Base-by-base conservation (phyloP, 495 filamentous ascomycete species). In the Penicillium fimorum region DNA sequence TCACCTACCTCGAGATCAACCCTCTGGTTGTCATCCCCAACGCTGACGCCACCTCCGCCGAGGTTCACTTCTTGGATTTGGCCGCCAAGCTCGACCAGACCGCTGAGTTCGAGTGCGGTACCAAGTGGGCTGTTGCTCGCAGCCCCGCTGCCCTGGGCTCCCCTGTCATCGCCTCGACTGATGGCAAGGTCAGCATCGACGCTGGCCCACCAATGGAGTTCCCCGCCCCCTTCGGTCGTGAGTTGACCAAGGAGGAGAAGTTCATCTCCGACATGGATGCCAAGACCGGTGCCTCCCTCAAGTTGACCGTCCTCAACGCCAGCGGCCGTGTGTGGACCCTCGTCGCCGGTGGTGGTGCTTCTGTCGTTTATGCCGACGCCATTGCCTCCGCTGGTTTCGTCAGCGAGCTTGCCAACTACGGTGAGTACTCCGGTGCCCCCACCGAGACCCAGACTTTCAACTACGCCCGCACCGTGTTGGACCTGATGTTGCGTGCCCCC, bases 1-100 rank as follows among this genome's bases (percentile, higher is more conserved):
- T 99, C 83, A 97, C 94, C 69, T 97, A 97, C 80, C 92, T 99
- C 58, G 94, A 99, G 78, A 99, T 99, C 83, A 99, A 99, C 82
- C 94, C 94, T 51, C 78, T 99, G 57, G 94, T 99, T 53, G 94
- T 96, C 67, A 92, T 99, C 65, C 94, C 94, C 69, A 99, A 97
- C 78, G 86, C 84, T 56, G 84, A 91, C 62, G 85, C 78, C 57
- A 97, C 94, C 68, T 96, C 91, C 50, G 95, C 94, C 42, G 85
- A 95, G 29, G 94, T 99, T 32, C 84, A 96, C 84, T 99, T 97
- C 87, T 85, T 99, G 56, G 94, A 99, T 79, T 82, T 99, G 68
- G 94, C 94, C 57, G 94, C 94, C 66, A 99, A 99, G 84, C 80
- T 99, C 52, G 94, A 99, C 75, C 94, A 99, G 79, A 99, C 94